A percentile compares a stretch with the other conserved stretches of the same genome.
Evolutionary conservation across 306 rosid genomes (phyloP).

Genomic region (Vigna radiata): DNA sequence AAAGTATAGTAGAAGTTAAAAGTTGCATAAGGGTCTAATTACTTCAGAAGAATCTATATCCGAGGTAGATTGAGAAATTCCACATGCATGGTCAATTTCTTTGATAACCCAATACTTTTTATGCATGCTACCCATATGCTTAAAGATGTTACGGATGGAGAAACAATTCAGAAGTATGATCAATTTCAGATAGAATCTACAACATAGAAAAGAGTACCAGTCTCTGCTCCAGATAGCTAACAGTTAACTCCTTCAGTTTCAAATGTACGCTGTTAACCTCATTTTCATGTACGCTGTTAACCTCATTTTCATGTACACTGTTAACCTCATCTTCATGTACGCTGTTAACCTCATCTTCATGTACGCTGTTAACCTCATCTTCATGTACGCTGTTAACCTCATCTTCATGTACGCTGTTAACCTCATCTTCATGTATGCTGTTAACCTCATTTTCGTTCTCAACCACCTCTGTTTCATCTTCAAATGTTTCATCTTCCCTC

Average conservation of each 20-base stretch:
- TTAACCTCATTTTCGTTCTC: neutral
- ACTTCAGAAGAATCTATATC: slow-evolving; percentile 24
- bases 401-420: too few species aligned
- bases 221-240: slow-evolving; percentile 63
- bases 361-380: too few species aligned
- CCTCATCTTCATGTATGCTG: neutral
- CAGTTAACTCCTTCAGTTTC: slow-evolving; percentile 67
- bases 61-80: slow-evolving; percentile 26
- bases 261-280: slow-evolving; percentile 50
- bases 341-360: slow-evolving; percentile 4
- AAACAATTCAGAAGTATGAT: slow-evolving; percentile 28
- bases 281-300: slow-evolving; percentile 49
- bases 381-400: slow-evolving; percentile 23
- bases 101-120: slow-evolving; percentile 8
- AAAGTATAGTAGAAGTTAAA: slow-evolving; percentile 6
- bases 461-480: slow-evolving; percentile 30
- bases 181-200: slow-evolving; percentile 33
- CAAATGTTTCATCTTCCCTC: slow-evolving; percentile 50
- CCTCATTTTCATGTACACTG: slow-evolving; percentile 45
- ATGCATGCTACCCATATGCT: slow-evolving; percentile 30
- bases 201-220: slow-evolving; percentile 62
- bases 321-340: slow-evolving; percentile 15
- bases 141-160: slow-evolving; percentile 23
- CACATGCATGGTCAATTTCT: slow-evolving; percentile 19
- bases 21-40: slow-evolving; percentile 21